phyloP scores from a whole-genome alignment of 345 rosid genomes.

The Euclidium syriacum region DNA sequence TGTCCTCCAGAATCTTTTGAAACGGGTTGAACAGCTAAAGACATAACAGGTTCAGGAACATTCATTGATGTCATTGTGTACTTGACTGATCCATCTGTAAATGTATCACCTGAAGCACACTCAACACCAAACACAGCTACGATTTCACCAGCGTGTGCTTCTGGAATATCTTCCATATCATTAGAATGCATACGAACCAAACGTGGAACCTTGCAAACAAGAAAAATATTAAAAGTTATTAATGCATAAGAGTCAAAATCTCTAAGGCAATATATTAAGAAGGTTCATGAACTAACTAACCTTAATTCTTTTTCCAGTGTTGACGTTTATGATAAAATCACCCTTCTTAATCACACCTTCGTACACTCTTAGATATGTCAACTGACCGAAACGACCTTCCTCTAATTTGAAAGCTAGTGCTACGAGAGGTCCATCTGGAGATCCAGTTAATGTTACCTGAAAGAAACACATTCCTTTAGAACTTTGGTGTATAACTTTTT shows the following conservation, averaged over 20 bases:
- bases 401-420: constrained; percentile 97
- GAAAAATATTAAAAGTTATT: background rate
- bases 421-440: constrained; percentile 95
- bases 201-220: constrained; percentile 68
- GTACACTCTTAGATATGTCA: constrained; percentile 87
- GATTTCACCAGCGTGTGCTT: constrained; percentile 97
- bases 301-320: constrained; percentile 95
- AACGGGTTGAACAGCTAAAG: constrained; percentile 94
- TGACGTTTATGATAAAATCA: constrained; percentile 75
- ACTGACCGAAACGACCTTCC: constrained; percentile 96
- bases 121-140: constrained; percentile 99
- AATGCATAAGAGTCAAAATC: background rate
- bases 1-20: constrained; percentile 97
- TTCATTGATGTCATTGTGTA: constrained; percentile 99
- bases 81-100: constrained; percentile 87
- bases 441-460: constrained; percentile 71
- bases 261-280: background rate
- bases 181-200: constrained; percentile 93
- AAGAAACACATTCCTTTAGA: constrained; percentile 27
- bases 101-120: constrained; percentile 99
- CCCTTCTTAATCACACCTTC: constrained; percentile 97
- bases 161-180: constrained; percentile 99
- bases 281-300: constrained; percentile 43
- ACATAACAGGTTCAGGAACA: constrained; percentile 99
- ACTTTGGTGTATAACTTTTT: background rate